Evolutionary conservation across 106 monocot genomes (phyloP).

Genomic region (Apostasia ramifera): DNA sequence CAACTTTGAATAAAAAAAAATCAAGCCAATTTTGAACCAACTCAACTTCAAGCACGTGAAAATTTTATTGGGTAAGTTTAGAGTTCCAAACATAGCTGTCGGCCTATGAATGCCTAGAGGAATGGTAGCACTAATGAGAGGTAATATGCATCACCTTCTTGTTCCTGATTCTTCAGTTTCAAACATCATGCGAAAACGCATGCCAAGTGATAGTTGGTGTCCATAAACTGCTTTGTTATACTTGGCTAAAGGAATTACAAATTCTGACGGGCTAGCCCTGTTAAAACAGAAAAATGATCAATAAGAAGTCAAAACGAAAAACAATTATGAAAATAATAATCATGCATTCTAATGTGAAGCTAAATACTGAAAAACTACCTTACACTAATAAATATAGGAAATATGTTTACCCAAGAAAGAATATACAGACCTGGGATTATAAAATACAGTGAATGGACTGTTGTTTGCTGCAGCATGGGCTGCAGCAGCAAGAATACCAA

Average conservation of each 20-base stretch:
- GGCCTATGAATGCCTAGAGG: background rate
- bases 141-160: conserved; percentile 42
- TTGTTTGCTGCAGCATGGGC: conserved; percentile 78
- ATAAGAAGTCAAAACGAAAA: background rate
- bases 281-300: conserved; percentile 4
- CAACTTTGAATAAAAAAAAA: too few relatives aligned
- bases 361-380: background rate
- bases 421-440: conserved; percentile 63
- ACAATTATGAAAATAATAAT: background rate
- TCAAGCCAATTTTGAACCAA: too few relatives aligned
- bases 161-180: conserved; percentile 94
- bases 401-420: conserved; percentile 1
- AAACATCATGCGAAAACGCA: conserved; percentile 90
- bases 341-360: background rate
- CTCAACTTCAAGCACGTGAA: too few relatives aligned
- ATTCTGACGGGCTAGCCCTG: conserved; percentile 87
- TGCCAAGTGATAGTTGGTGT: conserved; percentile 74
- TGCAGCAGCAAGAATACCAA: conserved; percentile 85
- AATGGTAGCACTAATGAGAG: background rate
- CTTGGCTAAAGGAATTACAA: conserved; percentile 80
- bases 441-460: conserved; percentile 85
- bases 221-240: conserved; percentile 68
- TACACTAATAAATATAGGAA: background rate
- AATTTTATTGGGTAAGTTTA: too few relatives aligned
- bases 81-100: background rate